Conservation (phyloP, 2,329 filamentous ascomycete genomes). For the Plenodomus tracheiphilus region DNA sequence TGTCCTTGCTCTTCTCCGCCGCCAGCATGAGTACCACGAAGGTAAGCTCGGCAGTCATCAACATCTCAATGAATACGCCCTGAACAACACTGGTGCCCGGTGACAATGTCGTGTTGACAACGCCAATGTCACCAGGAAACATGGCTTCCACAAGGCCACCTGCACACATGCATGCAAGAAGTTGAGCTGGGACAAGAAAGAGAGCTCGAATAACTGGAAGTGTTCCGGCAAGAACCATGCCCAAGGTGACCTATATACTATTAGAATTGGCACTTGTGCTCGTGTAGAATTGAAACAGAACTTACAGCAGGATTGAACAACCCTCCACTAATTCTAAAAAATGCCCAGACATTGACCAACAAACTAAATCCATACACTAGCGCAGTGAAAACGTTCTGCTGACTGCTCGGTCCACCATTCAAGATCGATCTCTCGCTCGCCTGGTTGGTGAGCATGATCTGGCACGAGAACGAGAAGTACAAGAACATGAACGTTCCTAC, state of each 20-base stretch:
- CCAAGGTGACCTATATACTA: constrained; percentile 22
- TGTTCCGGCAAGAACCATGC: constrained; percentile 24
- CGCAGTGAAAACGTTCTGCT: constrained; percentile 30
- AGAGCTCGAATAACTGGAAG: constrained; percentile 20
- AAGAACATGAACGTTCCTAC: constrained; percentile 39
- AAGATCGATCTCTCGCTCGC: constrained; percentile 14
- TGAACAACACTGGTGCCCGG: constrained; percentile 20
- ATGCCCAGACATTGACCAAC: constrained; percentile 38
- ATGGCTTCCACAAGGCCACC: constrained; percentile 25
- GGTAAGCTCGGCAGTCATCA: constrained; percentile 28
- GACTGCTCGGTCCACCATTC: constrained; percentile 21
- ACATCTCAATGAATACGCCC: constrained; percentile 24
- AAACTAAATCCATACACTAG: constrained; percentile 36
- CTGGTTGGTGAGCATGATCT: constrained; percentile 28
- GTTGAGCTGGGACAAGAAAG: constrained; percentile 24
- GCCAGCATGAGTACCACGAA: constrained; percentile 35
- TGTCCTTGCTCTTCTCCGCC: constrained; percentile 36
- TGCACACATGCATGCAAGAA: constrained; percentile 30
- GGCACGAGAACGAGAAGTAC: constrained; percentile 35
- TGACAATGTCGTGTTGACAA: constrained; percentile 19
- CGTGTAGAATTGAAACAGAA: not conserved
- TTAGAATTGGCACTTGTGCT: not conserved
- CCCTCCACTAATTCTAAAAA: constrained; percentile 34
- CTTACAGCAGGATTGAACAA: constrained; percentile 25
- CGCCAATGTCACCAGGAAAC: constrained; percentile 29